Evolutionary conservation across 352 stramenopile genomes (phyloP).

Genomic region (Pythium grandisporangium): DNA sequence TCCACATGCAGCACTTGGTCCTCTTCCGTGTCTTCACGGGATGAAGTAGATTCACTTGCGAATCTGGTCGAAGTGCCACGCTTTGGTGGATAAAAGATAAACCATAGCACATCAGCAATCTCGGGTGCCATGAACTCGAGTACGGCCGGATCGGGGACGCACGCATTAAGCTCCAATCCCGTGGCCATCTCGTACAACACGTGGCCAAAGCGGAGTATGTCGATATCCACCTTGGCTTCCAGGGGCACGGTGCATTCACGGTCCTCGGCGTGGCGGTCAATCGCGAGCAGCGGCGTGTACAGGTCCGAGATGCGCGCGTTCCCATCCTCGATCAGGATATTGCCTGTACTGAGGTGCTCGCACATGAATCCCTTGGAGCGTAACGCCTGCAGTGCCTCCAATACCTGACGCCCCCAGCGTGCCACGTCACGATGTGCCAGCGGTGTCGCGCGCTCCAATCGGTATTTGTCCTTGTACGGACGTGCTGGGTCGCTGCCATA

Average conservation of each 20-base stretch:
- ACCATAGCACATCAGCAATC: constrained; percentile 42
- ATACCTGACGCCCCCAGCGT: constrained; percentile 46
- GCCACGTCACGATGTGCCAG: constrained; percentile 37
- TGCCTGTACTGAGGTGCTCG: constrained; percentile 55
- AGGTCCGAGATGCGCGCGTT: constrained; percentile 54
- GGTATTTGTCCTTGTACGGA: constrained; percentile 49
- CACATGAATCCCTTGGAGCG: constrained; percentile 53
- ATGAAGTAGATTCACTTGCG: too few relatives aligned
- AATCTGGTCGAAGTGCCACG: not conserved
- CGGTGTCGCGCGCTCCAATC: constrained; percentile 19
- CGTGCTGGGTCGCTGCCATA: constrained; percentile 25
- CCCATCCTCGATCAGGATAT: constrained; percentile 51
- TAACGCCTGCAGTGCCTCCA: constrained; percentile 44
- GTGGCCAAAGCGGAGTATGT: constrained; percentile 61
- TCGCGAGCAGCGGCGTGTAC: constrained; percentile 45
- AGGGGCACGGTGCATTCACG: constrained; percentile 50
- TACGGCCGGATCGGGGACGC: constrained; percentile 31
- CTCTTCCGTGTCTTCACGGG: too few relatives aligned
- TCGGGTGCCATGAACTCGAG: constrained; percentile 39
- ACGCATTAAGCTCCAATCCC: constrained; percentile 34
- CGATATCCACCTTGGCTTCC: constrained; percentile 54
- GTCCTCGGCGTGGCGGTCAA: constrained; percentile 44
- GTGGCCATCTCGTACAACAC: constrained; percentile 75
- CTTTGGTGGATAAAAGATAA: constrained; percentile 36
- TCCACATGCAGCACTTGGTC: not conserved